phyloP scores from a whole-genome alignment of 148 eudicot genomes.

The Chenopodium suecicum region DNA sequence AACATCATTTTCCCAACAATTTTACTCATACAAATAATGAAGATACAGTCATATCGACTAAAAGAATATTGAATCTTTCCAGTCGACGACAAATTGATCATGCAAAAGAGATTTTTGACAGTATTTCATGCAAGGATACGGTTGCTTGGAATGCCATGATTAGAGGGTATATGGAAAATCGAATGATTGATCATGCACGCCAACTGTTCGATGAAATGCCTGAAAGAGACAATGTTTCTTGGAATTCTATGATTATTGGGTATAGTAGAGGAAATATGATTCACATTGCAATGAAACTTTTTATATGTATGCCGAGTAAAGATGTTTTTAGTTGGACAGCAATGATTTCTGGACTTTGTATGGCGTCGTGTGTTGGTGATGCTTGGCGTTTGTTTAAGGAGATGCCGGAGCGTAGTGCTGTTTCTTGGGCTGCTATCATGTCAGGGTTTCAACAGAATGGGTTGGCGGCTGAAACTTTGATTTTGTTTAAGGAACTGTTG shows the following conservation, averaged over 20 bases:
- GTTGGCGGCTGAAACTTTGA: conserved; percentile 24
- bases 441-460: conserved; percentile 38
- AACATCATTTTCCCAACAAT: neutral
- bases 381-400: conserved; percentile 32
- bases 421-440: conserved; percentile 36
- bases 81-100: conserved; percentile 22
- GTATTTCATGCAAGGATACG: conserved; percentile 19
- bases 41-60: conserved; percentile 23
- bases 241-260: conserved; percentile 35
- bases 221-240: conserved; percentile 24
- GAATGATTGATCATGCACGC: conserved; percentile 24
- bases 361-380: conserved; percentile 26
- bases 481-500: conserved; percentile 24
- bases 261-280: conserved; percentile 27
- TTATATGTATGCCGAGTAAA: neutral
- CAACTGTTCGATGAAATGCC: conserved; percentile 40
- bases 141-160: conserved; percentile 39
- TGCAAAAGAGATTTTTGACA: conserved; percentile 29
- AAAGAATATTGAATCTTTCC: conserved; percentile 23
- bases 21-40: neutral
- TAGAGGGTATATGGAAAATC: conserved; percentile 23
- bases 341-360: conserved; percentile 10
- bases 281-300: conserved; percentile 32
- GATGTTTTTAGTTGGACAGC: too few species aligned
- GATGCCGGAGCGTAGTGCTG: conserved; percentile 30